Percentiles rank a stretch among this genome's conserved stretches.
Conservation (phyloP, 2,329 filamentous ascomycete genomes). For the Aspergillus tamarii region DNA sequence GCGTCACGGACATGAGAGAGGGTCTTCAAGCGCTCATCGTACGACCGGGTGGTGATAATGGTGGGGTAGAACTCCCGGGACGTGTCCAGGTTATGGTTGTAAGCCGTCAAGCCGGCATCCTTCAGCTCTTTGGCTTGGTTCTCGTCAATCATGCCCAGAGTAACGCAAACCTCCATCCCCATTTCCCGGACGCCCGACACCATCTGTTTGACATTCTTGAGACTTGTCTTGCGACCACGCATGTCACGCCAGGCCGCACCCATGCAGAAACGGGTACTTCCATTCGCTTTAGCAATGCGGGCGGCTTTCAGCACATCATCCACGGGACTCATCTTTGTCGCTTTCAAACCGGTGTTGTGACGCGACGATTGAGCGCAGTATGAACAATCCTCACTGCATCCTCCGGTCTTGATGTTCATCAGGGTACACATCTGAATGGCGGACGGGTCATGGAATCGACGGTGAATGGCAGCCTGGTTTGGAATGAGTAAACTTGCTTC, state of each 20-base stretch:
- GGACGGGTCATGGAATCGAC: constrained; percentile 80
- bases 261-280: constrained; percentile 93
- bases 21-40: constrained; percentile 83
- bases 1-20: constrained; percentile 80
- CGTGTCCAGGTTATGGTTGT: constrained; percentile 94
- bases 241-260: constrained; percentile 93
- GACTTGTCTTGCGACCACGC: constrained; percentile 80
- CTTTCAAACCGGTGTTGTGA: constrained; percentile 75
- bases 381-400: constrained; percentile 88
- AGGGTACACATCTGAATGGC: constrained; percentile 90
- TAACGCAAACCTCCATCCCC: constrained; percentile 93
- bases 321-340: constrained; percentile 77
- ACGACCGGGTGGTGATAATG: constrained; percentile 81
- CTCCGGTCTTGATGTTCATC: constrained; percentile 96
- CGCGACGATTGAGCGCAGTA: constrained; percentile 90
- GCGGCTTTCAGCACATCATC: constrained; percentile 81
- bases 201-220: constrained; percentile 86
- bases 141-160: constrained; percentile 86
- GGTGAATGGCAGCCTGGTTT: constrained; percentile 71
- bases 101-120: constrained; percentile 81
- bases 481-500: not conserved
- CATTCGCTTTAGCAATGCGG: constrained; percentile 75
- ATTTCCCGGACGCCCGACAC: constrained; percentile 76
- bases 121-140: constrained; percentile 81
- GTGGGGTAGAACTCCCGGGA: constrained; percentile 85